These are phyloP conservation scores for Erodium chrysanthum DNA, from an alignment of 441 rosid genomes.

Conservation along the genomic window DNA sequence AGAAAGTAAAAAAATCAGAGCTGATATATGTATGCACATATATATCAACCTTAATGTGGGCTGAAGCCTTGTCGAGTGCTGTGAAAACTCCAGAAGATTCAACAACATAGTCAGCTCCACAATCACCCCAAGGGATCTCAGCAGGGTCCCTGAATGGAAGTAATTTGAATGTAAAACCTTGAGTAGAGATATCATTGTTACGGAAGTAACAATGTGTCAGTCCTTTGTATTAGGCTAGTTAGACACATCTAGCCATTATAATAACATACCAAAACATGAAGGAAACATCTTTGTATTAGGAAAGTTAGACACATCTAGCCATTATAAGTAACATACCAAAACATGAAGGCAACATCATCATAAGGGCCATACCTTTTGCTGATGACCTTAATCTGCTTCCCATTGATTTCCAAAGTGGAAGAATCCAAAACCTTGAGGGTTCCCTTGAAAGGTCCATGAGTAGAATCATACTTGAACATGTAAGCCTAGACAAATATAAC, in stretches of 20 bases:
- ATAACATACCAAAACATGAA: neutral
- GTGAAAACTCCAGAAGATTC: slow-evolving; percentile 96
- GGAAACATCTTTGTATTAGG: too few relatives aligned
- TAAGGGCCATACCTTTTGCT: slow-evolving; percentile 49
- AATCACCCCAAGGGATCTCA: slow-evolving; percentile 95
- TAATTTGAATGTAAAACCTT: slow-evolving; percentile 15
- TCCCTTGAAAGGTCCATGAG: slow-evolving; percentile 78
- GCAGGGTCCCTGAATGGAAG: slow-evolving; percentile 58
- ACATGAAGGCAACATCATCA: neutral
- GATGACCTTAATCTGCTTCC: slow-evolving; percentile 58
- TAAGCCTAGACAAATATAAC: slow-evolving; percentile 46
- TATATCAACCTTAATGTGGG: slow-evolving; percentile 64
- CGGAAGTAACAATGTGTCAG: neutral
- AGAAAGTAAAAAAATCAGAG: neutral
- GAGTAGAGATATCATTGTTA: neutral
- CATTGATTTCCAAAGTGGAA: slow-evolving; percentile 81
- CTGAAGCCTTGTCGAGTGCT: slow-evolving; percentile 65
- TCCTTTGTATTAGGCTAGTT: neutral
- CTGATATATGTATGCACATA: too few relatives aligned
- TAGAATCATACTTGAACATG: slow-evolving; percentile 92
- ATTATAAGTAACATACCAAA: neutral
- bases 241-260: neutral
- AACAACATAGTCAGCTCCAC: slow-evolving; percentile 76
- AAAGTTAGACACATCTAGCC: neutral
- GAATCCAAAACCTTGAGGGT: slow-evolving; percentile 58